phyloP scores from a whole-genome alignment of 768 basidiomycete genomes.

The Leccinum imitatum region DNA sequence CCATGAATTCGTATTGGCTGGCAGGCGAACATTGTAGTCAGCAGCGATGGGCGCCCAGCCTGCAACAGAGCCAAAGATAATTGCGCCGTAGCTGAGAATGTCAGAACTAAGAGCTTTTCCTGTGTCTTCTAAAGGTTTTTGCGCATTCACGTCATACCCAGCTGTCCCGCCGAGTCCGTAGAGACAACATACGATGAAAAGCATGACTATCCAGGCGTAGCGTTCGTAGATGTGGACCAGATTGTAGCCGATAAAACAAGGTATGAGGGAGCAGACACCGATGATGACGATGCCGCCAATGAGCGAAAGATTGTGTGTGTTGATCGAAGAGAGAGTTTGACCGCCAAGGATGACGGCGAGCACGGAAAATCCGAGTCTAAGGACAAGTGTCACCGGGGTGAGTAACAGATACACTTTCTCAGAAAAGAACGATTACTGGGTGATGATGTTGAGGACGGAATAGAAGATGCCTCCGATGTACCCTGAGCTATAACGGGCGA shows the following conservation, averaged over 20 bases:
- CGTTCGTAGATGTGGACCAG: constrained; percentile 51
- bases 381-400: not conserved
- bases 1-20: constrained; percentile 39
- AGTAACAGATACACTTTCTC: not conserved
- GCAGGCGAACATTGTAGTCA: constrained; percentile 54
- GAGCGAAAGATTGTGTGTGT: constrained; percentile 44
- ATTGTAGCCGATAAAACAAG: constrained; percentile 48
- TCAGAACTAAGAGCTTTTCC: constrained; percentile 46
- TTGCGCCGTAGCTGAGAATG: constrained; percentile 51
- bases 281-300: constrained; percentile 50
- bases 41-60: constrained; percentile 56
- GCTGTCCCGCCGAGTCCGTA: constrained; percentile 49
- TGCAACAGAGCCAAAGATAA: constrained; percentile 47
- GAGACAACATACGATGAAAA: constrained; percentile 50
- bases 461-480: constrained; percentile 50
- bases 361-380: constrained; percentile 47
- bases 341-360: constrained; percentile 54
- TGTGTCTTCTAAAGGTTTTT: constrained; percentile 42
- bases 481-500: constrained; percentile 47
- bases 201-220: constrained; percentile 52
- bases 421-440: constrained; percentile 34
- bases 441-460: constrained; percentile 53
- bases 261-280: constrained; percentile 40
- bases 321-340: constrained; percentile 48
- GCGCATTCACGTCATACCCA: constrained; percentile 45